These are phyloP conservation scores for Aspergillus nomiae DNA, from an alignment of 2,329 filamentous ascomycete genomes.

Conservation along the genomic window DNA sequence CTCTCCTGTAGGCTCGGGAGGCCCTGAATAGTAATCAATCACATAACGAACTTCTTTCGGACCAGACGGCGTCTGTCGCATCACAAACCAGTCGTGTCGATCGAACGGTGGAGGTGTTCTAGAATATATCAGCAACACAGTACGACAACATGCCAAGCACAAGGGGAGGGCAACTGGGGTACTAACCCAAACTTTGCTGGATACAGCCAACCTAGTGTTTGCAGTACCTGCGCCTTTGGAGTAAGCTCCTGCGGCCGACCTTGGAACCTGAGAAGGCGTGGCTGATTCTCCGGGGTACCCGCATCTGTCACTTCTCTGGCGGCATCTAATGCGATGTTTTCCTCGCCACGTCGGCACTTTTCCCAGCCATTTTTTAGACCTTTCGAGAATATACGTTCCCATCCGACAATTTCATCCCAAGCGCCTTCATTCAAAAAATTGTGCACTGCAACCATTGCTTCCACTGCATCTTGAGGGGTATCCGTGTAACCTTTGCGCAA, in stretches of 20 bases:
- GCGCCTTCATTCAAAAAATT: slow-evolving; percentile 98
- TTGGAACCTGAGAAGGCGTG: slow-evolving; percentile 82
- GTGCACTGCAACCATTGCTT: slow-evolving; percentile 96
- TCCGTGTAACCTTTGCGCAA: slow-evolving; percentile 94
- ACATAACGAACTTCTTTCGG: slow-evolving; percentile 85
- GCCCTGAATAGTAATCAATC: slow-evolving; percentile 93
- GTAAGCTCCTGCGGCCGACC: slow-evolving; percentile 87
- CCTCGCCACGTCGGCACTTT: slow-evolving; percentile 72
- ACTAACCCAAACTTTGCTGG: slow-evolving; percentile 75
- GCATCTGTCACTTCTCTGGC: slow-evolving; percentile 49
- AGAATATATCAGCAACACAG: slow-evolving; percentile 4
- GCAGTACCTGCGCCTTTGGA: slow-evolving; percentile 84
- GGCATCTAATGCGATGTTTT: slow-evolving; percentile 60
- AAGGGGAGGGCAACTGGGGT: background rate
- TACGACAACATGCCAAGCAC: background rate
- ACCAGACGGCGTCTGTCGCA: slow-evolving; percentile 67
- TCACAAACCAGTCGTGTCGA: slow-evolving; percentile 94
- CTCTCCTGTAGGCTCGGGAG: slow-evolving; percentile 79
- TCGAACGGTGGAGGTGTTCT: slow-evolving; percentile 88
- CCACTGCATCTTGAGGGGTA: slow-evolving; percentile 88
- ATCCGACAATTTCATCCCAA: slow-evolving; percentile 91
- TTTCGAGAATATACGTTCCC: slow-evolving; percentile 81
- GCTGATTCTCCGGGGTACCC: slow-evolving; percentile 50
- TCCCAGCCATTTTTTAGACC: slow-evolving; percentile 74
- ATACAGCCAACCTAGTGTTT: slow-evolving; percentile 76